phyloP scores from a whole-genome alignment of 805 yeast species.

The Phaffomyces antillensis region DNA sequence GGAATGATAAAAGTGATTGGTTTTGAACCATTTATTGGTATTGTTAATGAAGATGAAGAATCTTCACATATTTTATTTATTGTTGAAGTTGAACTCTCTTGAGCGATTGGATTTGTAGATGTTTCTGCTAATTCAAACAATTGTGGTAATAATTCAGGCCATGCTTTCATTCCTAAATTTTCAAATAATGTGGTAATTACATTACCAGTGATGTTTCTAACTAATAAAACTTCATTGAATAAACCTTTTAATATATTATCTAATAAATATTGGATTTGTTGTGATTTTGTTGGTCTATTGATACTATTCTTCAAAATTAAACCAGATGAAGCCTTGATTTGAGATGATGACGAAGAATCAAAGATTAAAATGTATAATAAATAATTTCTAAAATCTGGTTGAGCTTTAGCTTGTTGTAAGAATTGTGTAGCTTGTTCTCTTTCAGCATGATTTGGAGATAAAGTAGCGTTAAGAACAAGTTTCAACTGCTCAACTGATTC shows the following conservation, averaged over 20 bases:
- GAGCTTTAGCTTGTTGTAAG: conserved; percentile 56
- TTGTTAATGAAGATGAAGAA: conserved; percentile 56
- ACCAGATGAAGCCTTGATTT: conserved; percentile 84
- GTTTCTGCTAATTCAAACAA: conserved; percentile 53
- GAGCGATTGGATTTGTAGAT: conserved; percentile 30
- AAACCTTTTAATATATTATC: conserved; percentile 40
- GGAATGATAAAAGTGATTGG: conserved; percentile 68
- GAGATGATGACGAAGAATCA: conserved; percentile 36
- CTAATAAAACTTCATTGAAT: conserved; percentile 45
- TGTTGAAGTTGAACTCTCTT: conserved; percentile 74
- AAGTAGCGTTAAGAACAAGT: conserved; percentile 60
- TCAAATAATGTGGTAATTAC: conserved; percentile 79
- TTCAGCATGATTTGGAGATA: conserved; percentile 48
- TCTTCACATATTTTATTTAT: conserved; percentile 89
- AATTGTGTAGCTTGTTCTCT: conserved; percentile 69
- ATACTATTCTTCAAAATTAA: conserved; percentile 72
- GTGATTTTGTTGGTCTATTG: conserved; percentile 30
- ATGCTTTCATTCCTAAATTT: conserved; percentile 54
- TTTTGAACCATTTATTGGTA: conserved; percentile 53
- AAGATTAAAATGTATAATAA: conserved; percentile 64
- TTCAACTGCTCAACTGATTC: conserved; percentile 58
- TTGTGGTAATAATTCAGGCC: conserved; percentile 73
- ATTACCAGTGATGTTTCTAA: conserved; percentile 84
- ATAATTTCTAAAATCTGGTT: conserved; percentile 79
- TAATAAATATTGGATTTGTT: conserved; percentile 28